Conservation (phyloP, 208 protist species). For the Cochliopodium minus region DNA sequence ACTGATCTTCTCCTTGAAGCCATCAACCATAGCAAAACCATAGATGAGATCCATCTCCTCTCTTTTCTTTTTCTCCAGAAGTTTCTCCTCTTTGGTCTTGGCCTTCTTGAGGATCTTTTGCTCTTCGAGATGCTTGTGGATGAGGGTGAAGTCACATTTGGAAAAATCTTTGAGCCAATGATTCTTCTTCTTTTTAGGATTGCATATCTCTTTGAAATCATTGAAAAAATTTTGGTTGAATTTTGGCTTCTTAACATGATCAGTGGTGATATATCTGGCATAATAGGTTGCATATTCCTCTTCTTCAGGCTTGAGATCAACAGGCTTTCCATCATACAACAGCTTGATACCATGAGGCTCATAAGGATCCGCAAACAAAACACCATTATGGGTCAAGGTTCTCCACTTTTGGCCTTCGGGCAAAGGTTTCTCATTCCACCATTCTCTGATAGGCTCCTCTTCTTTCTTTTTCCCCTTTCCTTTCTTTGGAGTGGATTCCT, state of each 20-base stretch:
- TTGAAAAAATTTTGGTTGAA: conserved; percentile 94
- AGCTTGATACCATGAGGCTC: conserved; percentile 80
- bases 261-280: conserved; percentile 66
- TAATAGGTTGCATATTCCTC: conserved; percentile 97
- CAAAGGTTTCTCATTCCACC: conserved; percentile 15
- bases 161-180: conserved; percentile 76
- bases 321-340: conserved; percentile 66
- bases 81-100: conserved; percentile 77
- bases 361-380: conserved; percentile 87
- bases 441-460: conserved; percentile 16
- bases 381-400: conserved; percentile 82
- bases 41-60: conserved; percentile 62
- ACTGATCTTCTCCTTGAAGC: conserved; percentile 73
- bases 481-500: conserved; percentile 1
- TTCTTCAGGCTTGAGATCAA: conserved; percentile 71
- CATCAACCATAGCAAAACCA: conserved; percentile 72
- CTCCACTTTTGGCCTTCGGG: conserved; percentile 50
- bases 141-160: conserved; percentile 83
- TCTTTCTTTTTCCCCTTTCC: conserved; percentile 10
- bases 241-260: conserved; percentile 73
- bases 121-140: conserved; percentile 65
- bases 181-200: conserved; percentile 32
- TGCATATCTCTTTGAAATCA: conserved; percentile 66
- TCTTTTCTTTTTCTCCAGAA: conserved; percentile 47
- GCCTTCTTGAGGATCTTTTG: conserved; percentile 63